Conservation (phyloP, 306 rosid genomes). For the Prunus kanzakura region DNA sequence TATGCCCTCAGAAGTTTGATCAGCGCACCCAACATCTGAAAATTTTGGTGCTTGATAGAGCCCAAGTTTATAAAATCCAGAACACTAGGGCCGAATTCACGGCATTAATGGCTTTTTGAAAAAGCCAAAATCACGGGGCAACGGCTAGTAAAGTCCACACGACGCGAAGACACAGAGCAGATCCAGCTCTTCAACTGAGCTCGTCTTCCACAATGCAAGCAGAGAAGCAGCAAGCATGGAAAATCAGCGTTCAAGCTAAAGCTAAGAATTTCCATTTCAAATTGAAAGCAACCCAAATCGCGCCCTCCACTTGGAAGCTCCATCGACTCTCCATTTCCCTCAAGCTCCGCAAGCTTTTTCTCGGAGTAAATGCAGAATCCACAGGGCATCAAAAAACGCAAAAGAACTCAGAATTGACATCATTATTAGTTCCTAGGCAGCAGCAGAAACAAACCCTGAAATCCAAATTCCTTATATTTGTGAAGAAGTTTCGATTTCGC, state of each 20-base stretch:
- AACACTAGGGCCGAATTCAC: neutral
- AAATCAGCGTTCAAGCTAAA: slow-evolving; percentile 43
- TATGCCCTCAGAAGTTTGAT: too few species aligned
- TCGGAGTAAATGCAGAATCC: slow-evolving; percentile 36
- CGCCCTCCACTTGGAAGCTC: slow-evolving; percentile 29
- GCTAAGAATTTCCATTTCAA: slow-evolving; percentile 44
- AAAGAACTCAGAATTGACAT: neutral
- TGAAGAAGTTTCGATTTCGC: slow-evolving; percentile 24
- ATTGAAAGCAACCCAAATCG: slow-evolving; percentile 22
- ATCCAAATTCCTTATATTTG: slow-evolving; percentile 25
- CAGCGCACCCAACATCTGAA: too few species aligned
- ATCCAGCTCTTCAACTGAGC: neutral
- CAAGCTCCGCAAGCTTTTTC: slow-evolving; percentile 34
- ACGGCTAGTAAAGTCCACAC: slow-evolving; percentile 27
- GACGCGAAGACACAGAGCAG: neutral
- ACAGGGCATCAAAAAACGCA: neutral
- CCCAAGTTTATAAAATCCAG: neutral
- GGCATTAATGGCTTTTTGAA: neutral
- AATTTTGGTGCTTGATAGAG: neutral
- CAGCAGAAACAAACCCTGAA: slow-evolving; percentile 12
- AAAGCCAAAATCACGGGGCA: neutral
- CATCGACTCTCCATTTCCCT: slow-evolving; percentile 43
- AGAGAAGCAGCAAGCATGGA: slow-evolving; percentile 38
- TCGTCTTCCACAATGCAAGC: slow-evolving; percentile 32
- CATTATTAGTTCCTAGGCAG: neutral